phyloP scores from a whole-genome alignment of 257 asterid genomes.

The Salvia rosmarinus region DNA sequence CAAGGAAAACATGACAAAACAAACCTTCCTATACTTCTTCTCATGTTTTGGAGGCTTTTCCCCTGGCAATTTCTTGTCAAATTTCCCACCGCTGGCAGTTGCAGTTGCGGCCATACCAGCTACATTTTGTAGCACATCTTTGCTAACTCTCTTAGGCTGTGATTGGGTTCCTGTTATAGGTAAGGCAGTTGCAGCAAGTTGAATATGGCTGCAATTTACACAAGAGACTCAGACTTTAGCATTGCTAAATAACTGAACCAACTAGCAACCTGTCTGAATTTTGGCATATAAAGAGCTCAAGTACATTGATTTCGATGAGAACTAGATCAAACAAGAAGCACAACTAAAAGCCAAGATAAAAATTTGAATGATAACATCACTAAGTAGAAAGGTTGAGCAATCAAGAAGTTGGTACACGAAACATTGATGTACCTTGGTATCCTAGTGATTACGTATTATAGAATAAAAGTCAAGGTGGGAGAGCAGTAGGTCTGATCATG shows the following conservation, averaged over 20 bases:
- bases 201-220: conserved; percentile 72
- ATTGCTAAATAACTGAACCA: not conserved
- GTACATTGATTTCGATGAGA: not conserved
- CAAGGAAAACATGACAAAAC: conserved; percentile 15
- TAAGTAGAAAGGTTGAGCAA: not conserved
- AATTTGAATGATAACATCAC: conserved; percentile 2
- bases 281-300: not conserved
- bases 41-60: conserved; percentile 89
- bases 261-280: not conserved
- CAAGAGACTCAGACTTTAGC: conserved; percentile 29
- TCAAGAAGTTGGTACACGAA: not conserved
- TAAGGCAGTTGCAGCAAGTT: conserved; percentile 85
- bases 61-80: conserved; percentile 91
- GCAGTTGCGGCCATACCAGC: conserved; percentile 95
- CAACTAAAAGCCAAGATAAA: not conserved
- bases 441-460: not conserved
- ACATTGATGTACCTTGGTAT: not conserved
- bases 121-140: conserved; percentile 82
- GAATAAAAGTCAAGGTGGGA: not conserved
- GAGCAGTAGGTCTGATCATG: not conserved
- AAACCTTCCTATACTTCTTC: conserved; percentile 89
- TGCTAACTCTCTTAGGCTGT: conserved; percentile 68
- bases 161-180: conserved; percentile 86
- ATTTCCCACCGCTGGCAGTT: conserved; percentile 99
- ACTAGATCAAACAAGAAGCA: not conserved